phyloP scores from a whole-genome alignment of 495 filamentous ascomycete species.

The Talaromyces proteolyticus region DNA sequence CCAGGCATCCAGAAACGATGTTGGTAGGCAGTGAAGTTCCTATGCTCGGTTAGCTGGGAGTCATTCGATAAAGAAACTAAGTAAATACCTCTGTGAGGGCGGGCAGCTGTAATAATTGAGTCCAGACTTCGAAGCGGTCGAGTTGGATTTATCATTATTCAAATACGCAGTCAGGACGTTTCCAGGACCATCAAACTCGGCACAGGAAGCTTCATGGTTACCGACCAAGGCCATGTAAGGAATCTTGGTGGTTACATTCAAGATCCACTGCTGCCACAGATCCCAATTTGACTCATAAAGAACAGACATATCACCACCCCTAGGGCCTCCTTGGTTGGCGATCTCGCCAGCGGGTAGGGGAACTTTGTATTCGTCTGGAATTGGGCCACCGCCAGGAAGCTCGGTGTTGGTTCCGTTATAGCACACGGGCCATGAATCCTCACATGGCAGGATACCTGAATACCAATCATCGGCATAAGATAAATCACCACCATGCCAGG shows the following conservation, averaged over 20 bases:
- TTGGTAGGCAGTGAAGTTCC: constrained; percentile 49
- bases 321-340: constrained; percentile 40
- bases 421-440: constrained; percentile 43
- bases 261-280: constrained; percentile 43
- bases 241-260: constrained; percentile 29
- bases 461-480: constrained; percentile 46
- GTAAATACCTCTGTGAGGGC: constrained; percentile 38
- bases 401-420: constrained; percentile 41
- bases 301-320: constrained; percentile 44
- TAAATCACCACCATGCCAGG: constrained; percentile 47
- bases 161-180: constrained; percentile 44
- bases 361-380: constrained; percentile 29
- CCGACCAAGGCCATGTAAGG: constrained; percentile 43
- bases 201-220: constrained; percentile 44
- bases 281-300: constrained; percentile 46
- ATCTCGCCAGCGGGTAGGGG: constrained; percentile 42
- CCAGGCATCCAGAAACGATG: constrained; percentile 38
- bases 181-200: constrained; percentile 43
- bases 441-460: constrained; percentile 44
- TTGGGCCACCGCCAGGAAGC: constrained; percentile 24
- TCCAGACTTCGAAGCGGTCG: constrained; percentile 16
- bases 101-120: constrained; percentile 50
- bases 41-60: neutral
- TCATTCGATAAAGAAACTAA: neutral
- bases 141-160: constrained; percentile 25